Evolutionary conservation across 139 green algal species (phyloP).

Genomic region (Desmodesmus armatus): DNA sequence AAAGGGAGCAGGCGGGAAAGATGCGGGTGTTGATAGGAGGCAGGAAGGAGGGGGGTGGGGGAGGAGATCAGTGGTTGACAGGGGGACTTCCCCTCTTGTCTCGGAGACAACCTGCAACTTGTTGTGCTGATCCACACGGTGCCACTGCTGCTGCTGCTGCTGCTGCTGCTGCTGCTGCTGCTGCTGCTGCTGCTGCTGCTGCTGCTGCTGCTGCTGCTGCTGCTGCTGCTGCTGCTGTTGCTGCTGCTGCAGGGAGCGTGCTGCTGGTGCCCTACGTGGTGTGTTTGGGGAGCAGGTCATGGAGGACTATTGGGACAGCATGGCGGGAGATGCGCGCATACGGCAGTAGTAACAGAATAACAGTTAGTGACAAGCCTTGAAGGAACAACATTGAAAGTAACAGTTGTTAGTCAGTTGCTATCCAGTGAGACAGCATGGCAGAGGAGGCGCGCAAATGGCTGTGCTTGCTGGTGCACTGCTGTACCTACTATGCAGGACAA

Average conservation of each 20-base stretch:
- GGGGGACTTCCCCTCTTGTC: neutral
- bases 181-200: constrained; percentile 1
- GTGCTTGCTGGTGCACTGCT: no score
- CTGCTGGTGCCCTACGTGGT: neutral
- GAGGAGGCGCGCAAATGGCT: no score
- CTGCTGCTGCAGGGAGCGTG: constrained; percentile 7
- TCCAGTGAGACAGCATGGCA: no score
- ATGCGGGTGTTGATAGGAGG: neutral
- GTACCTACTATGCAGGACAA: no score
- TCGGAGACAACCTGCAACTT: neutral
- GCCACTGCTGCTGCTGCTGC: constrained; percentile 29
- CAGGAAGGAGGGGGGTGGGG: neutral
- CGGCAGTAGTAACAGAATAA: neutral
- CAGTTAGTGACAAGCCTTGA: no score
- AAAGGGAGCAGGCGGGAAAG: no score
- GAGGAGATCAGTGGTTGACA: neutral
- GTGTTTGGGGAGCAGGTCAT: constrained; percentile 24
- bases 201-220: constrained; percentile 1
- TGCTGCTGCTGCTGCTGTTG: neutral
- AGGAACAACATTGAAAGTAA: no score
- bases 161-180: neutral
- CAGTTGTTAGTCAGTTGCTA: no score
- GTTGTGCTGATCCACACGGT: neutral
- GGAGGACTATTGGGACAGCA: constrained; percentile 45
- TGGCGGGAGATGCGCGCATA: constrained; percentile 7